Evolutionary conservation across 257 asterid genomes (phyloP).

Genomic region (Solanum pimpinellifolium): DNA sequence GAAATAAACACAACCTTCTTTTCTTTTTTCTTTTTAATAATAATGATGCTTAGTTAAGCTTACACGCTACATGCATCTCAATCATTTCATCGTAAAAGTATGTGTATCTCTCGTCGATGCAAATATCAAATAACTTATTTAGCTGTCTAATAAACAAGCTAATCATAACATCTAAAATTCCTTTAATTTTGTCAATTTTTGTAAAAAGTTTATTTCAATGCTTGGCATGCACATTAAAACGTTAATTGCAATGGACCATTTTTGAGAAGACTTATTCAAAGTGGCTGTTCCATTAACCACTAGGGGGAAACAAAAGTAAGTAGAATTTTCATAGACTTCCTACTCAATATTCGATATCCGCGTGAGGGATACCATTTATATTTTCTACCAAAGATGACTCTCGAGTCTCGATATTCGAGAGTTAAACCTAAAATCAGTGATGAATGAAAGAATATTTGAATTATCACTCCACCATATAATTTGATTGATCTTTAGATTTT

Average conservation of each 20-base stretch:
- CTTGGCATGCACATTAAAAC: not conserved
- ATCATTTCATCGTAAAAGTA: not conserved
- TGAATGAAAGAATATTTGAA: not conserved
- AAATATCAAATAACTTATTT: not conserved
- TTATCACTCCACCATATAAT: not conserved
- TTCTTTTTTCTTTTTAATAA: not conserved
- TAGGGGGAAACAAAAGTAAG: not conserved
- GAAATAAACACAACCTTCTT: not conserved
- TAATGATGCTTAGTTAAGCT: not conserved
- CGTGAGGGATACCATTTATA: too few relatives aligned
- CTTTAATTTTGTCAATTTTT: not conserved
- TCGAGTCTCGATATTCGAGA: too few relatives aligned
- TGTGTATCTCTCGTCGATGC: not conserved
- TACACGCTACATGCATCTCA: not conserved
- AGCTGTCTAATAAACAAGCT: not conserved
- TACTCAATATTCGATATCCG: rapidly evolving
- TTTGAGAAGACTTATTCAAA: not conserved
- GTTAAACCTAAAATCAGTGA: not conserved
- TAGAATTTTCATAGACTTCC: not conserved
- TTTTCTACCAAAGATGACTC: not conserved
- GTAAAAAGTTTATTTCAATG: not conserved
- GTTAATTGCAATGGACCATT: not conserved
- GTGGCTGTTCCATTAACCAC: not conserved
- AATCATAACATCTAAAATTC: not conserved
- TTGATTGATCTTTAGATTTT: not conserved